Evolutionary conservation across 75 land plant genomes (phyloP), one percentile per base, ranked within the genome.

Genomic region (Selaginella tamariscina): DNA sequence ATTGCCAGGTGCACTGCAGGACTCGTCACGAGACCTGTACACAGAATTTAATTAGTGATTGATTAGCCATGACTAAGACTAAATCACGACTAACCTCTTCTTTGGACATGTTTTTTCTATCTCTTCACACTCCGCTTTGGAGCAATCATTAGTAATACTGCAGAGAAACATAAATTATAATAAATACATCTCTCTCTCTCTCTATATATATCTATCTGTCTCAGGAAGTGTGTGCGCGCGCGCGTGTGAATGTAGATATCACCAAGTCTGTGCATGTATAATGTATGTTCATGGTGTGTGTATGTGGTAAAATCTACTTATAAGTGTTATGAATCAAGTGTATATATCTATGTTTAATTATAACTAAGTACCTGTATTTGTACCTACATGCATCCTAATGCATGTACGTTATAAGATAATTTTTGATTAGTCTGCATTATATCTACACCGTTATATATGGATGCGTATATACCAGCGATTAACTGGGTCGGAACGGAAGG

Each of bases 11-110:
- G 60, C 77, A 29, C 69, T 67, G 55, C 77, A 54, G 27, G 74
- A 70, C 31, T 82, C 86, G 29, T 54, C 67, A n/a, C 81, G 71
- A n/a, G 54, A 21, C 66, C 86, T 83, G 79, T 27, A 28, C 57
- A 32, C 22, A 39, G 39, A 9, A 23, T 28, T 2, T 9, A 8
- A 8, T 44, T 21, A 31, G 39, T 56, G 22, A 13, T 27, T 15
- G 49, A 39, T 39, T 15, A 5, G 15, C 49, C 49, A 39, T 5
- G 49, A 15, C 5, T 5, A 39, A 39, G 49, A 39, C 5, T 5
- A 39, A 39, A 15, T 39, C 49, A 15, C 49, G 15, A 15, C 49
- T 39, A 5, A 39, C 49, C 49, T 39, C 15, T 39, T 39, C 49
- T 39, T 39, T 39, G 49, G 49, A 39, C 49, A 39, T 39, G 49